phyloP scores from a whole-genome alignment of 345 rosid genomes.

The Eucalyptus microcorys region DNA sequence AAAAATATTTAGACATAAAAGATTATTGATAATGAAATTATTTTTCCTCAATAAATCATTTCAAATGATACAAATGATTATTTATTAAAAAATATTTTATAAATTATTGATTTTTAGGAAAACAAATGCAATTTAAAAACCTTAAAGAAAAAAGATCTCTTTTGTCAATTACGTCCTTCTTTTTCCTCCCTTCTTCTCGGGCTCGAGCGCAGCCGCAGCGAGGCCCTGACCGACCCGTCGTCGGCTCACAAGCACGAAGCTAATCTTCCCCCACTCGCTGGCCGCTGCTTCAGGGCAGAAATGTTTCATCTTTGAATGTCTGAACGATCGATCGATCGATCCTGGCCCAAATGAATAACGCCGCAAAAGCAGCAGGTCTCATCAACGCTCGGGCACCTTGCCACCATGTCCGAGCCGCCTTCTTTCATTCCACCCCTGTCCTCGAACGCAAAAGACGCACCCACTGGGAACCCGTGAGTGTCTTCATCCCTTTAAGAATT shows the following conservation, averaged over 20 bases:
- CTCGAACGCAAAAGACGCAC: constrained; percentile 3
- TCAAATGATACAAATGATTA: not conserved
- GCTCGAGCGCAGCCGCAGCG: not conserved
- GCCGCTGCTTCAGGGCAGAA: not conserved
- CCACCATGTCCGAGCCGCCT: not conserved
- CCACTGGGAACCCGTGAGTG: constrained; percentile 1
- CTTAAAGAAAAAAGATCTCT: not conserved
- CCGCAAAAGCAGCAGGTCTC: not conserved
- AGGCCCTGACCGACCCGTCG: not conserved
- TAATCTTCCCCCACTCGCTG: not conserved
- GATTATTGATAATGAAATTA: not conserved
- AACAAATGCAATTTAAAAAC: too few species aligned
- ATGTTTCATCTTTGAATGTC: not conserved
- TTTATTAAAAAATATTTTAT: too few species aligned
- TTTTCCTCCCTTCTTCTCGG: not conserved
- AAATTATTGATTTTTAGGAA: not conserved
- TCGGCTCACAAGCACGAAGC: not conserved
- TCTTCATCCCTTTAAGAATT: not conserved
- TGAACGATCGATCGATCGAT: not conserved
- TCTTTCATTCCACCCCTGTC: constrained; percentile 6
- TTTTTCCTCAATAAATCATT: not conserved
- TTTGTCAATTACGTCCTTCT: not conserved
- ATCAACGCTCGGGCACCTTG: not conserved
- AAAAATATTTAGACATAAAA: too few species aligned
- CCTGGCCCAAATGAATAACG: not conserved